These are phyloP conservation scores for Camelina neglecta DNA, from an alignment of 345 rosid genomes.

Conservation along the genomic window DNA sequence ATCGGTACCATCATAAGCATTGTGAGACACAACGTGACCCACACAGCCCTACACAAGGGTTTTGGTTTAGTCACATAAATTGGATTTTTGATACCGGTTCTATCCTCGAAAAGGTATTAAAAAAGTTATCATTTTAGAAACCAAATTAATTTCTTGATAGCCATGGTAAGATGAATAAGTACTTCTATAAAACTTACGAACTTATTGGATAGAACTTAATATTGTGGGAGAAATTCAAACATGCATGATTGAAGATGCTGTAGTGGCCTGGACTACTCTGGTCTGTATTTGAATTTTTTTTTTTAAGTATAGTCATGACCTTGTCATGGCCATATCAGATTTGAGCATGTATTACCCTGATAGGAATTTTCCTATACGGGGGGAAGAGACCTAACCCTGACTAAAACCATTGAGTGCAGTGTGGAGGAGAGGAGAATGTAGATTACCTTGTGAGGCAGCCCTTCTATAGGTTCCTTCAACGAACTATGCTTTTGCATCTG, in stretches of 20 bases:
- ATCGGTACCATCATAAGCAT: conserved; percentile 78
- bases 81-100: conserved; percentile 67
- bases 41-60: conserved; percentile 78
- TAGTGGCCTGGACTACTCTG: no score
- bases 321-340: no score
- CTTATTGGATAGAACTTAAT: no score
- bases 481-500: conserved; percentile 56
- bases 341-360: not conserved
- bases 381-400: not conserved
- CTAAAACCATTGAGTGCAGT: conserved; percentile 42
- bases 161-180: not conserved
- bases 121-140: conserved; percentile 35
- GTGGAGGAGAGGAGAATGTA: conserved; percentile 70
- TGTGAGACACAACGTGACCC: conserved; percentile 80
- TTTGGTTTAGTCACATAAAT: conserved; percentile 74
- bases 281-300: not conserved
- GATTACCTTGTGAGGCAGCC: conserved; percentile 72
- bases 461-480: conserved; percentile 61
- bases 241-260: no score
- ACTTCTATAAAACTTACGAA: not conserved
- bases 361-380: not conserved
- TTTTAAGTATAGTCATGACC: no score
- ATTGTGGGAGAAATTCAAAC: no score
- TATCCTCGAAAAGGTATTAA: conserved; percentile 53
- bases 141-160: not conserved